Base-by-base conservation (phyloP, 2,329 filamentous ascomycete genomes). In the Pseudogymnoascus verrucosus region DNA sequence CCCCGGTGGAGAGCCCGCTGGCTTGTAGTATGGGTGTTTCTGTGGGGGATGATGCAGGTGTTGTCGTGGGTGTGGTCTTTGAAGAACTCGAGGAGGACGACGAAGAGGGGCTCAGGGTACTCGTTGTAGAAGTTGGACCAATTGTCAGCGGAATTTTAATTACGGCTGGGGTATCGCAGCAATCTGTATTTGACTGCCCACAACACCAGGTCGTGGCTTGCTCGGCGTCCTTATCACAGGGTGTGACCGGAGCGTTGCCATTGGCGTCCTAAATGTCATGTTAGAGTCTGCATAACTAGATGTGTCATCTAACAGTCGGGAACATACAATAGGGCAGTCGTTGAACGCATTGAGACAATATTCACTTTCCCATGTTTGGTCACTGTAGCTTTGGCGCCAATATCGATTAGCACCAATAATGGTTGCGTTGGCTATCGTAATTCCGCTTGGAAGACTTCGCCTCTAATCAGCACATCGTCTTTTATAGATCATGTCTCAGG, bases 1-100 rank as follows among this genome's bases (percentile, higher is more conserved):
- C 63, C 4, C 36, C 63, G 8, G n/a, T 47, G 21, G 63, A 64
- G n/a, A 64, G 63, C 21, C 16, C 44, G 47, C 40, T 44, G 8
- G 40, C 16, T 44, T 44, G 40, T 44, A 19, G 16, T 23, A 23
- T 23, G 19, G 19, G 19, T 14, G 40, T 21, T 44, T 44, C 40
- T 21, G 11, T 44, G 10, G 40, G 19, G 16, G 19, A 14, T 19
- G 14, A 44, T 44, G 8, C 23, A 44, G 19, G 5, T 44, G 40
- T 44, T 44, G 19, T 23, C 40, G 40, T 12, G 10, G 40, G 11
- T 44, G 40, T 44, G 19, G 19, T 44, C 11, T 44, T 19, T 44
- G 40, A 44, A 44, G 40, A 44, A 10, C 40, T 12, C 4, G 28
- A 11, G 28, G 19, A 44, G 8, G 28, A 31, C 28, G 28, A 31